phyloP scores from a whole-genome alignment of 2,329 filamentous ascomycete genomes.

The Xylariaceae sp. region DNA sequence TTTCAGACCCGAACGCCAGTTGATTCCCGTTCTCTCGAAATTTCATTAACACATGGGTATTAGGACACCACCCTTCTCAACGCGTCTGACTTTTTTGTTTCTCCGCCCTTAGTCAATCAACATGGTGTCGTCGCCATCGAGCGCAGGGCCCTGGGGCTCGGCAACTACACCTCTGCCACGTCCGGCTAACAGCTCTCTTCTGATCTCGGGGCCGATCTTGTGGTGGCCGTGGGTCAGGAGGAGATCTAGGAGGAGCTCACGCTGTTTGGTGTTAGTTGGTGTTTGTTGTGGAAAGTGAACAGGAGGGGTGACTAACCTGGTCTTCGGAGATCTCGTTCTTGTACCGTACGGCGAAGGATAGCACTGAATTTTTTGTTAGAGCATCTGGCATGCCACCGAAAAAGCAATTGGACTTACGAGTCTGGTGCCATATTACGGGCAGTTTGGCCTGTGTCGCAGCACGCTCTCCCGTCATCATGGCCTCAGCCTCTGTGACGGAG shows the following conservation, averaged over 20 bases:
- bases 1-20: slow-evolving; percentile 5
- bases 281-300: background rate
- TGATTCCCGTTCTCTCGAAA: slow-evolving; percentile 3
- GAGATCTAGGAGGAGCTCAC: slow-evolving; percentile 84
- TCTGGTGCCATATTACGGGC: slow-evolving; percentile 96
- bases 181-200: slow-evolving; percentile 81
- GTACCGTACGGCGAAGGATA: slow-evolving; percentile 91
- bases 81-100: too few relatives aligned
- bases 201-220: slow-evolving; percentile 82
- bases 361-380: slow-evolving; percentile 36
- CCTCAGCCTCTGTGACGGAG: slow-evolving; percentile 48
- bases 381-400: too few relatives aligned
- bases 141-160: slow-evolving; percentile 49
- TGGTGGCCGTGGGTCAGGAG: slow-evolving; percentile 79
- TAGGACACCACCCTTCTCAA: background rate
- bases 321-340: slow-evolving; percentile 95
- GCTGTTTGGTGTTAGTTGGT: slow-evolving; percentile 27
- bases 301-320: slow-evolving; percentile 40
- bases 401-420: slow-evolving; percentile 32
- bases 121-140: slow-evolving; percentile 90
- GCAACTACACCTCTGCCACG: slow-evolving; percentile 73
- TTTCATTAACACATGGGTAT: slow-evolving; percentile 16
- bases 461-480: slow-evolving; percentile 44
- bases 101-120: slow-evolving; percentile 48
- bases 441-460: slow-evolving; percentile 58